Evolutionary conservation across 176 grass and related monocot genomes (phyloP), one percentile per base, ranked within the genome.

Genomic region (Themeda triandra): DNA sequence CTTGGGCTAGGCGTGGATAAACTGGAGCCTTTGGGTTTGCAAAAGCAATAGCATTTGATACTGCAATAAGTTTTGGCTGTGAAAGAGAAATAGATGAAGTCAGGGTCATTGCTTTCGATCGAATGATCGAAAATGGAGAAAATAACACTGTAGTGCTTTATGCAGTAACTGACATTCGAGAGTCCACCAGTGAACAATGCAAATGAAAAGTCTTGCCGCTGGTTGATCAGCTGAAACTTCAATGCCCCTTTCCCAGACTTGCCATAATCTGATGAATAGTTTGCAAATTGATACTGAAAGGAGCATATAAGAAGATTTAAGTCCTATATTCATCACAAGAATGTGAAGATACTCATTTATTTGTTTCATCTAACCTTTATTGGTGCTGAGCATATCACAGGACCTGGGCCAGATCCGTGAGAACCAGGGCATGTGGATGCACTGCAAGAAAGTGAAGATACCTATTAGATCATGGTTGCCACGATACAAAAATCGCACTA

Each of bases 21-120:
- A 98, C 89, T 1, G 95, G 95, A 54, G 90, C 87, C 62, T 95
- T 98, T 10, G 95, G 92, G 78, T 98, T 93, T 0, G 81, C 88
- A 70, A 98, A 98, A 33, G 87, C 78, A 27, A 98, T 85, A 12
- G 77, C 83, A 88, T 95, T 93, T 23, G 95, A 98, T 56, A 93
- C 80, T 2, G 92, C 91, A 3, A 98, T 73, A 32, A 98, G 89
- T 25, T 62, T 90, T 35, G 95, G 92, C 91, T 98, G 91, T 40
- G 87, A 28, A 65, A 45, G 4, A 63, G n/a, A 60, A 59, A 30
- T 29, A 32, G 2, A 21, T 24, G 63, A 33, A 60, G 1, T 27
- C 39, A 72, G 23, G 6, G 27, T 89, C 63, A n/a, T 39, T 41
- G 4, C 8, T 21, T 67, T 14, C 18, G 46, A 10, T 41, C 15